Percentiles rank a stretch among this genome's conserved stretches.
These are phyloP conservation scores for Pleurotus pulmonarius DNA, from an alignment of 768 basidiomycete species.

Conservation along the genomic window DNA sequence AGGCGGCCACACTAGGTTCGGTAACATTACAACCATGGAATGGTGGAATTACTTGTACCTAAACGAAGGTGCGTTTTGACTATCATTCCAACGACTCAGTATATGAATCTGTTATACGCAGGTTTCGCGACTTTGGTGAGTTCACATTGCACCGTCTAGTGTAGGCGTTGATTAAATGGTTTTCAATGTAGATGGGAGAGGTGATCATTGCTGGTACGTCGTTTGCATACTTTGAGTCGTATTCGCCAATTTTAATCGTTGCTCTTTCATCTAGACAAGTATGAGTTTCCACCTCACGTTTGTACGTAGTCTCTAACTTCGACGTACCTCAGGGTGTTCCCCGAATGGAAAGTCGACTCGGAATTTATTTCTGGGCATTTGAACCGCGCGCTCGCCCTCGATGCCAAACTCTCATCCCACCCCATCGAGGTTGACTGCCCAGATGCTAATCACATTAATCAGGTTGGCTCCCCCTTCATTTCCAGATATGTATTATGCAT, in stretches of 20 bases:
- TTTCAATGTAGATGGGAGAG: slow-evolving; percentile 68
- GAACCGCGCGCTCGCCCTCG: slow-evolving; percentile 72
- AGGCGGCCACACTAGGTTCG: slow-evolving; percentile 55
- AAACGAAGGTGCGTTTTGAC: slow-evolving; percentile 57
- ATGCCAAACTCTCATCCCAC: slow-evolving; percentile 85
- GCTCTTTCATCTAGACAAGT: slow-evolving; percentile 44
- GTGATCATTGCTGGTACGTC: slow-evolving; percentile 71
- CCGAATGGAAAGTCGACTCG: slow-evolving; percentile 83
- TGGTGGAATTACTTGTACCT: slow-evolving; percentile 89
- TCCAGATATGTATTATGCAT: not conserved
- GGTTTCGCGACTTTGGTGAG: slow-evolving; percentile 84
- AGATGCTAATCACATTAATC: slow-evolving; percentile 81
- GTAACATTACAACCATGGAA: slow-evolving; percentile 90
- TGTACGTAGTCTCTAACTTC: not conserved
- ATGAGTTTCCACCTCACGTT: slow-evolving; percentile 17
- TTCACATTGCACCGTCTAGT: slow-evolving; percentile 6
- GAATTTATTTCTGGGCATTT: slow-evolving; percentile 80
- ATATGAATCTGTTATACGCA: slow-evolving; percentile 18
- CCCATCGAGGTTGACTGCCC: slow-evolving; percentile 91
- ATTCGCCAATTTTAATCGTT: no score
- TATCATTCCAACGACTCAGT: not conserved
- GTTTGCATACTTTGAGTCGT: not conserved
- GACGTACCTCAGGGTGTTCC: slow-evolving; percentile 50
- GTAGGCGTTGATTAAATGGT: not conserved
- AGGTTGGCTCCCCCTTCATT: slow-evolving; percentile 31